Conservation (phyloP, 345 rosid species). For the Gossypium stocksii region DNA sequence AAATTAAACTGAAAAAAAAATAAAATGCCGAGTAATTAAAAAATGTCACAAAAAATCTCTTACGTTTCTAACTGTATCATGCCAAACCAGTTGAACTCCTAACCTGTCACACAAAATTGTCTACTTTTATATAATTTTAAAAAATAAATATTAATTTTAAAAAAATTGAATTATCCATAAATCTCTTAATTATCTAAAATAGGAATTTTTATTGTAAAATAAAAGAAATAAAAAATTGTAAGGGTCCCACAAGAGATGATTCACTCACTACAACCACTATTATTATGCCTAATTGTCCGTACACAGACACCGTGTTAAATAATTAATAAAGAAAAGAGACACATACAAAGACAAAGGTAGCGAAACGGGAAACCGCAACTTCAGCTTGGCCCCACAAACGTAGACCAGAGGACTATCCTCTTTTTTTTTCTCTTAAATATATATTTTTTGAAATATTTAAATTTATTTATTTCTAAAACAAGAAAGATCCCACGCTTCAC, state of each 20-base stretch:
- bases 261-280: not conserved
- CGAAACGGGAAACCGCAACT: constrained; percentile 24
- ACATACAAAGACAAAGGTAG: constrained; percentile 11
- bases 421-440: not conserved
- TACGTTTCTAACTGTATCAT: not conserved
- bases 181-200: too few species aligned
- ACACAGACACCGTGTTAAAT: not conserved
- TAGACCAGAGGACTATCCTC: not conserved
- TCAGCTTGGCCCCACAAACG: constrained; percentile 14
- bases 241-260: not conserved
- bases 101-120: constrained; percentile 6
- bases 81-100: constrained; percentile 11
- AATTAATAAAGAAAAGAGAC: not conserved
- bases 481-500: constrained; percentile 12
- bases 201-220: too few species aligned
- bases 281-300: not conserved
- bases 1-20: not conserved
- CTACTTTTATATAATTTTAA: not conserved
- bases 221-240: too few species aligned
- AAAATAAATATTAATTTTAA: not conserved
- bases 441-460: not conserved
- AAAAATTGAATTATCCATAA: not conserved
- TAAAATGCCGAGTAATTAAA: not conserved
- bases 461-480: not conserved
- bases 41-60: not conserved